phyloP scores from a whole-genome alignment of 768 basidiomycete species.

The Candolleomyces aberdarensis region DNA sequence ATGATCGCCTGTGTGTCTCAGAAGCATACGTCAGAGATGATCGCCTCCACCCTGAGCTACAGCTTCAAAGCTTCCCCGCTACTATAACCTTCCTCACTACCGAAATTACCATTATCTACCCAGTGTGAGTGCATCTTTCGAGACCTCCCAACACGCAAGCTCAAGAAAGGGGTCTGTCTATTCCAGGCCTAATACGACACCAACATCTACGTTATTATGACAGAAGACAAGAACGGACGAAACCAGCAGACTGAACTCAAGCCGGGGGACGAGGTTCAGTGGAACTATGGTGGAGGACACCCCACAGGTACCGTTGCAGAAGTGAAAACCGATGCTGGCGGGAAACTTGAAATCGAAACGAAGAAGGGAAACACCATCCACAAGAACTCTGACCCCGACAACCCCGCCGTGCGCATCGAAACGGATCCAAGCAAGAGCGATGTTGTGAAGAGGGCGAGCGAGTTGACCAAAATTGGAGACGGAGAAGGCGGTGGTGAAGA shows the following conservation, averaged over 20 bases:
- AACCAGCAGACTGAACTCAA: conserved; percentile 13
- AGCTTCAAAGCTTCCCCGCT: too few species aligned
- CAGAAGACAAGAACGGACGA: background rate
- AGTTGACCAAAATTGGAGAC: conserved; percentile 18
- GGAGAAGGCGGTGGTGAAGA: conserved; percentile 6
- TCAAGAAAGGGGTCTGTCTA: too few species aligned
- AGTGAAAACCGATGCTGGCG: conserved; percentile 15
- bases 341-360: conserved; percentile 23
- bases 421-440: conserved; percentile 21
- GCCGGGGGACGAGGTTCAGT: conserved; percentile 27
- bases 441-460: conserved; percentile 27
- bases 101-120: too few species aligned
- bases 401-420: conserved; percentile 25
- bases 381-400: conserved; percentile 23
- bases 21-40: too few species aligned
- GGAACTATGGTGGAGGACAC: conserved; percentile 23
- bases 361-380: conserved; percentile 23
- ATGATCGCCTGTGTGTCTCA: too few species aligned
- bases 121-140: too few species aligned
- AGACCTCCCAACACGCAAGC: too few species aligned
- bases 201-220: background rate
- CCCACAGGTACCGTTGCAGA: conserved; percentile 24
- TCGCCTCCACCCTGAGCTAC: too few species aligned
- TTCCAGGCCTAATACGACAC: too few species aligned
- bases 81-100: too few species aligned